Conservation (phyloP, 2,329 filamentous ascomycete species). For the Blastomyces gilchristii region DNA sequence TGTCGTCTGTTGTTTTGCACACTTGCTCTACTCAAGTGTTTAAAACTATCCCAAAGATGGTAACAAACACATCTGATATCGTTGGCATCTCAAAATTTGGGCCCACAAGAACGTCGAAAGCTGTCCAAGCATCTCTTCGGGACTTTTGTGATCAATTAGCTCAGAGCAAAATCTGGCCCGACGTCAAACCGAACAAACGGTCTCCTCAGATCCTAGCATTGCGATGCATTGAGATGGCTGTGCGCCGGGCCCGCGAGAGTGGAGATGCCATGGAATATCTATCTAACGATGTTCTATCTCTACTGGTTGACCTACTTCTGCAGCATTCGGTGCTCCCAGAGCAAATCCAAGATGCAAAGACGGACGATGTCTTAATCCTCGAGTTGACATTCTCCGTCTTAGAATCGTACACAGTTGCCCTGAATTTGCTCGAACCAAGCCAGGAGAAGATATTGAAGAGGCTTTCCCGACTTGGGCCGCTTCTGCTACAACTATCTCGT, state of each 20-base stretch:
- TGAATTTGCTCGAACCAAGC: constrained; percentile 20
- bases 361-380: constrained; percentile 20
- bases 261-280: constrained; percentile 23
- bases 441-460: constrained; percentile 22
- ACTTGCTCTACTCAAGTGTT: constrained; percentile 27
- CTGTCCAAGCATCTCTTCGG: constrained; percentile 23
- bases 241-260: constrained; percentile 26
- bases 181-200: constrained; percentile 15
- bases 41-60: constrained; percentile 20
- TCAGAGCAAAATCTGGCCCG: constrained; percentile 20
- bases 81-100: constrained; percentile 18
- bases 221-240: constrained; percentile 24
- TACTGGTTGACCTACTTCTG: constrained; percentile 25
- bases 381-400: constrained; percentile 28
- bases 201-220: constrained; percentile 28
- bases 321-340: constrained; percentile 15
- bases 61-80: constrained; percentile 24
- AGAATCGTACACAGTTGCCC: constrained; percentile 28
- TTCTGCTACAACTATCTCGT: constrained; percentile 25
- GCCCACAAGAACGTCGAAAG: constrained; percentile 23
- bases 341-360: constrained; percentile 3
- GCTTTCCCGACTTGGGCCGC: constrained; percentile 29
- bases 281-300: constrained; percentile 20
- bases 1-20: constrained; percentile 23
- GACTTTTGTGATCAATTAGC: constrained; percentile 20